Evolutionary conservation across 805 yeast species (phyloP).

Genomic region (Teunomyces kruisii): DNA sequence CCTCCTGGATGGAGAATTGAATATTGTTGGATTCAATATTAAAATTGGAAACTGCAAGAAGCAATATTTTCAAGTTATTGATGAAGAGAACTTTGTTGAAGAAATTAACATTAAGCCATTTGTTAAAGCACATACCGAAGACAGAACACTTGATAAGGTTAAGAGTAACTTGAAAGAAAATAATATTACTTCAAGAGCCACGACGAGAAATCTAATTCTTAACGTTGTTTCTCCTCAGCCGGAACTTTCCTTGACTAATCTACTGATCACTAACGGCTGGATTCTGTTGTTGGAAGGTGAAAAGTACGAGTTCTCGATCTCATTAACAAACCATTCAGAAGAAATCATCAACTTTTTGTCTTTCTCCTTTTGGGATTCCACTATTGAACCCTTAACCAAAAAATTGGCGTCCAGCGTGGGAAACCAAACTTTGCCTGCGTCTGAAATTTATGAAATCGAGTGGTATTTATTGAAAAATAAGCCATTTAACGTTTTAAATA

Average conservation of each 20-base stretch:
- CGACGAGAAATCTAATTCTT: slow-evolving; percentile 20
- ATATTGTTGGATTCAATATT: slow-evolving; percentile 51
- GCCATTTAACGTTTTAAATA: slow-evolving; percentile 56
- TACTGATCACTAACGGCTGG: slow-evolving; percentile 62
- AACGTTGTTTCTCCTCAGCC: slow-evolving; percentile 58
- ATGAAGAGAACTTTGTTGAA: slow-evolving; percentile 20
- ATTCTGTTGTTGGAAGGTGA: slow-evolving; percentile 83
- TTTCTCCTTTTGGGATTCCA: slow-evolving; percentile 70
- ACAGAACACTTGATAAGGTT: slow-evolving; percentile 13
- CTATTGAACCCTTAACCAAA: slow-evolving; percentile 61
- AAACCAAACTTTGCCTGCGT: slow-evolving; percentile 44
- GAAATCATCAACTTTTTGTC: slow-evolving; percentile 57
- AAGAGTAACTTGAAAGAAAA: slow-evolving; percentile 26
- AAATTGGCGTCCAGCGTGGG: slow-evolving; percentile 38
- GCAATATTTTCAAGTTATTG: slow-evolving; percentile 45
- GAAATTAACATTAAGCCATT: slow-evolving; percentile 10
- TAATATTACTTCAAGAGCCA: slow-evolving; percentile 16
- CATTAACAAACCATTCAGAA: slow-evolving; percentile 56
- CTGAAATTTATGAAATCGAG: slow-evolving; percentile 75
- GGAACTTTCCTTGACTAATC: slow-evolving; percentile 48
- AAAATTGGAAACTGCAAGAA: slow-evolving; percentile 50
- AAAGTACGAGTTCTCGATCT: slow-evolving; percentile 46
- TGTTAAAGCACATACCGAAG: not conserved
- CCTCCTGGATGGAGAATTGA: slow-evolving; percentile 45
- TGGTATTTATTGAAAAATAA: slow-evolving; percentile 58